Base-by-base conservation (phyloP, 495 filamentous ascomycete species). In the Cercophora sp. region DNA sequence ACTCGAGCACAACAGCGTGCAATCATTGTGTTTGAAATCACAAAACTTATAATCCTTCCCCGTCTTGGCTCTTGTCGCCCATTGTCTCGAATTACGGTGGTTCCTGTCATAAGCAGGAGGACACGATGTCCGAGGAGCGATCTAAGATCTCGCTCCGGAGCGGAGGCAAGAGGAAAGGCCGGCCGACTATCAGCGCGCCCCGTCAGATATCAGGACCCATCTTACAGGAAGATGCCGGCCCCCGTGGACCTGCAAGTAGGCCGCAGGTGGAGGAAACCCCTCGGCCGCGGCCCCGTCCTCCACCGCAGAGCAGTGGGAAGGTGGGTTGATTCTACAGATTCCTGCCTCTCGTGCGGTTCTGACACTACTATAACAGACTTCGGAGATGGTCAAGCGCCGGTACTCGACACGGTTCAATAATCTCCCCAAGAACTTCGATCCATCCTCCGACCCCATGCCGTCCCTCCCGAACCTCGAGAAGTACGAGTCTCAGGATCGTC, bases 401-500 rank as follows among this genome's bases (percentile, higher is more conserved):
- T 97, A 96, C 68, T 97, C 93, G 15, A 90, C 90, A 24, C 81
- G 91, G 44, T 96, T 96, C 66, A 88, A 88, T 57, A 81, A 85
- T 44, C 70, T 85, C 9, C 87, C 87, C 0, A 60, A 64, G 35
- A 85, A 90, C 54, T 88, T 86, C 58, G 76, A 80, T 49, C 77
- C 81, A 51, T 73, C 71, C 36, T 77, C 71, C 40, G 83, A 85
- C 41, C 86, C 88, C 0, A 72, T 93, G 52, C 89, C 89, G 2
- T 57, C 73, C 15, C 54, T 88, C 51, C 83, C 83, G 35, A 70
- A 54, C 58, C 75, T 73, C 68, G 82, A 64, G 56, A 71, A 56
- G 45, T 84, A 52, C 70, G 82, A 42, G 67, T 73, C 61, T 66
- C 76, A 60, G 59, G 76, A 60, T 53, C 68, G 66, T 60, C 76